These are phyloP conservation scores for Agrocybe pediades DNA, from an alignment of 768 basidiomycete species.

Conservation along the genomic window DNA sequence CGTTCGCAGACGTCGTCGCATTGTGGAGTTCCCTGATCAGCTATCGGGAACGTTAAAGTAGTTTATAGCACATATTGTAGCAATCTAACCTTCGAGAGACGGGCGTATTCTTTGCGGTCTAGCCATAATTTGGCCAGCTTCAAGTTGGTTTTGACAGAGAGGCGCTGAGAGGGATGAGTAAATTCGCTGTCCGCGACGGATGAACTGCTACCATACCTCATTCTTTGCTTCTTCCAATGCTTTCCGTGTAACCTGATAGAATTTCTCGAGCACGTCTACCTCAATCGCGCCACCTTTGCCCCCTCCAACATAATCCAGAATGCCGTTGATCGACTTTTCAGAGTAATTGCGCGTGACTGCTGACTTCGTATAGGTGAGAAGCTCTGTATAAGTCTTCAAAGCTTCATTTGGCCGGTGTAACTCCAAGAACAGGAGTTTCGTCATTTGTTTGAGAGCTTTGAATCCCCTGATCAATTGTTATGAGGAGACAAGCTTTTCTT, in stretches of 20 bases:
- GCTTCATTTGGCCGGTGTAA: constrained; percentile 84
- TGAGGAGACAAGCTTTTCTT: not conserved
- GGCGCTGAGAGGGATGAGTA: constrained; percentile 50
- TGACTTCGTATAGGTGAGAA: constrained; percentile 93
- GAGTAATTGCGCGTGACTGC: constrained; percentile 95
- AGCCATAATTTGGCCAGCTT: constrained; percentile 98
- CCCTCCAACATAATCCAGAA: constrained; percentile 96
- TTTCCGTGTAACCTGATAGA: constrained; percentile 91
- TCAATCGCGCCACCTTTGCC: constrained; percentile 77
- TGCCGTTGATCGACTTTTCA: constrained; percentile 98
- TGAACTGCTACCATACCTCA: constrained; percentile 57
- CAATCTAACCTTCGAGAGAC: constrained; percentile 70
- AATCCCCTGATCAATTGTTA: constrained; percentile 73
- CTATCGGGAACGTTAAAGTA: constrained; percentile 35
- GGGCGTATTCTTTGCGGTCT: constrained; percentile 87
- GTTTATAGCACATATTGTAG: not conserved
- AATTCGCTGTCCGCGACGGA: not conserved
- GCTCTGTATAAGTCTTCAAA: constrained; percentile 78
- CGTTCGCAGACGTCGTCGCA: constrained; percentile 59
- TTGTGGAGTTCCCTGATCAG: constrained; percentile 76
- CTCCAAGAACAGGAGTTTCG: constrained; percentile 86
- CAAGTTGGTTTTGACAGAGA: constrained; percentile 94
- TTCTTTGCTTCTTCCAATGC: constrained; percentile 95
- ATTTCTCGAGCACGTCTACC: constrained; percentile 88
- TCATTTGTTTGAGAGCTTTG: constrained; percentile 97